Evolutionary conservation across 1,284 basidiomycete genomes (phyloP), one percentile per base, ranked within the genome.

Genomic region (Austropuccinia psidii): DNA sequence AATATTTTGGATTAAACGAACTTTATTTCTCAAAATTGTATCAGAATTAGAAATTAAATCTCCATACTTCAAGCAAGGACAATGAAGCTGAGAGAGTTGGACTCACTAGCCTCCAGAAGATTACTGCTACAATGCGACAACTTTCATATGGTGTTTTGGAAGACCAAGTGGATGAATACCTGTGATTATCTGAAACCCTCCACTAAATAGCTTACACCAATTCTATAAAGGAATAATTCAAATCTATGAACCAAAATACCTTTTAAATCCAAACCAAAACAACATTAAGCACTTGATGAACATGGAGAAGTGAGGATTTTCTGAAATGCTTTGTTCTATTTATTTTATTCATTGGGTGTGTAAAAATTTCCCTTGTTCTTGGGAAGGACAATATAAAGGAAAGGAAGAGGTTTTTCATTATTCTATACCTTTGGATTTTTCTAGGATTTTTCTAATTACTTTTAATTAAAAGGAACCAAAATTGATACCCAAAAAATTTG

Each of bases 271-370:
- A 49, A 64, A 21, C 45, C 37, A 41, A 43, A 24, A 62, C 11
- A 41, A 62, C 45, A 4, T 62, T 6, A 29, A 29, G 19, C n/a
- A 11, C 19, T 29, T 62, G 3, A 35, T 62, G 1, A 24, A 19
- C 0, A 21, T 29, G 35, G 43, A 41, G 13, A 41, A 19, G 33
- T 29, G 58, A 21, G 58, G 58, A 1, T 61, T 61, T 61, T 37
- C 58, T 37, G 58, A 37, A 8, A 61, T 61, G 35, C 58, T 61
- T n/a, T 31, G 58, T 19, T 61, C 58, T 8, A 27, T 61, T 13
- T 31, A 61, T 3, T 62, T 15, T 17, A 62, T 62, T 7, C 27
- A 58, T 35, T 61, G 58, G 57, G n/a, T n/a, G n/a, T n/a, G n/a
- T n/a, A 15, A 60, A 60, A 57, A 24, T n/a, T 45, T 13, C n/a